phyloP scores from a whole-genome alignment of 345 rosid genomes.

The Lepidium africanum region DNA sequence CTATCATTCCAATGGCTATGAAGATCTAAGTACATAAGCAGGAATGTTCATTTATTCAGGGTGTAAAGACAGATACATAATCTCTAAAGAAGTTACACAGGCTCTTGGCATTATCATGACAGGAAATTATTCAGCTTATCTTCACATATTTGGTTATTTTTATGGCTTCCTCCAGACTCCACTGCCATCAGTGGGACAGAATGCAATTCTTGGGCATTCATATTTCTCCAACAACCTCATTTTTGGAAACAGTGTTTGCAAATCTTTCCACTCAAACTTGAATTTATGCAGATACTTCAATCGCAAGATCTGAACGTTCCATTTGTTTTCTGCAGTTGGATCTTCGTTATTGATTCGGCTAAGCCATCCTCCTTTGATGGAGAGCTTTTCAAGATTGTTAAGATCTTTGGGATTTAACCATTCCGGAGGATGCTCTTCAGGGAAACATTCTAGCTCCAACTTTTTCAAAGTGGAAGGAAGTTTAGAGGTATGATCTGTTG shows the following conservation, averaged over 20 bases:
- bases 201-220: constrained; percentile 30
- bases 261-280: constrained; percentile 26
- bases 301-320: constrained; percentile 26
- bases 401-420: constrained; percentile 30
- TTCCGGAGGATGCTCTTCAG: neutral
- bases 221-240: constrained; percentile 31
- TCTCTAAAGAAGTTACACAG: neutral
- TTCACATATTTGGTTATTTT: neutral
- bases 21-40: neutral
- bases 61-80: neutral
- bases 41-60: constrained; percentile 15
- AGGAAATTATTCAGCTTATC: neutral
- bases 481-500: neutral
- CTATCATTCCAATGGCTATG: neutral
- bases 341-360: neutral
- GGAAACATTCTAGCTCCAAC: constrained; percentile 34
- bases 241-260: constrained; percentile 20
- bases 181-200: constrained; percentile 34
- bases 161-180: constrained; percentile 29
- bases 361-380: constrained; percentile 35
- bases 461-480: constrained; percentile 26
- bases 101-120: neutral
- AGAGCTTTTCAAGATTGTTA: constrained; percentile 21
- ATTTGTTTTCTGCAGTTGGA: neutral
- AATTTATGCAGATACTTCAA: constrained; percentile 38